These are phyloP conservation scores for Aphanomyces astaci DNA, from an alignment of 352 stramenopile genomes.

Conservation along the genomic window DNA sequence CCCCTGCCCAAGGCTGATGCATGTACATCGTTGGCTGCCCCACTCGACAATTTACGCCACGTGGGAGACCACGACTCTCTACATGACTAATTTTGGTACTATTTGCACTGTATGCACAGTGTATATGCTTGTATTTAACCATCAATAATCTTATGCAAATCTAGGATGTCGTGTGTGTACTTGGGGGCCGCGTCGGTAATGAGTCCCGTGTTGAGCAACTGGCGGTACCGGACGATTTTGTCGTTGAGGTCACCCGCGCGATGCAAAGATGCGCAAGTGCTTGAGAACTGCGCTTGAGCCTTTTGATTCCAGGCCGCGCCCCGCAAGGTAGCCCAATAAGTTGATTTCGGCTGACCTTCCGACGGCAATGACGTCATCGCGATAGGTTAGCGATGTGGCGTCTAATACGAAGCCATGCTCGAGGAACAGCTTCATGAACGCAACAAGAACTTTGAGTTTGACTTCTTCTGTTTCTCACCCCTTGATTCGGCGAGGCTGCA, in stretches of 20 bases:
- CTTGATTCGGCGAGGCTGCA: conserved; percentile 11
- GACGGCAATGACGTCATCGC: neutral
- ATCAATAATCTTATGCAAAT: too few relatives aligned
- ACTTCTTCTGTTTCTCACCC: conserved; percentile 18
- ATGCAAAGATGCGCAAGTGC: neutral
- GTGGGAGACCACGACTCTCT: too few relatives aligned
- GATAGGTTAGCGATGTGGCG: neutral
- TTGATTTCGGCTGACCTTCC: neutral
- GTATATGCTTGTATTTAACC: too few relatives aligned
- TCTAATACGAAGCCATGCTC: conserved; percentile 21
- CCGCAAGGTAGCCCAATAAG: neutral
- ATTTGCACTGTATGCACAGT: too few relatives aligned
- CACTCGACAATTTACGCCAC: too few relatives aligned
- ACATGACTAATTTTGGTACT: too few relatives aligned
- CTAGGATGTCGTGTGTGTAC: neutral
- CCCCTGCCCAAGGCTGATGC: too few relatives aligned
- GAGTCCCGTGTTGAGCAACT: neutral
- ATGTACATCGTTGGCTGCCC: too few relatives aligned
- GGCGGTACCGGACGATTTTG: neutral
- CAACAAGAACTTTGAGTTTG: conserved; percentile 27
- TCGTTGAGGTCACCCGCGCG: neutral
- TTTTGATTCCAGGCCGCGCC: neutral
- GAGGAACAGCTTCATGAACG: conserved; percentile 31
- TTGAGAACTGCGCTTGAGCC: neutral
- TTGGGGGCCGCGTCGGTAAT: neutral